A percentile compares a stretch with the other conserved stretches of the same genome.
phyloP scores from a whole-genome alignment of 768 basidiomycete genomes.

The Phylloporus sp. region DNA sequence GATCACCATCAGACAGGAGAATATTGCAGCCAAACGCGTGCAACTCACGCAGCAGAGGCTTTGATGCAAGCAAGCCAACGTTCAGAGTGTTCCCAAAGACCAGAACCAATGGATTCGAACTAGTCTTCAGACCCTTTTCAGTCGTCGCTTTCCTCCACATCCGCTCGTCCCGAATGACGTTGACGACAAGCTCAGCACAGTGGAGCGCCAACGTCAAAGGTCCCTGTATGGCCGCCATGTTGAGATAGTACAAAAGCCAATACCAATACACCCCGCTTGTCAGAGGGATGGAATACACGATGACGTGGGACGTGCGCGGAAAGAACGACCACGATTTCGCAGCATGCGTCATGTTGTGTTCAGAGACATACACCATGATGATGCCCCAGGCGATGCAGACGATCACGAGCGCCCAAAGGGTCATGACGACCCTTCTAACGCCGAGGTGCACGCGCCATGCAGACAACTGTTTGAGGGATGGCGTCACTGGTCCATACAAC shows the following conservation, averaged over 20 bases:
- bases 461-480: constrained; percentile 19
- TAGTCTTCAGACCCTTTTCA: constrained; percentile 11
- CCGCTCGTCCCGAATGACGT: constrained; percentile 27
- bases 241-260: constrained; percentile 26
- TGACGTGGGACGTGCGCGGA: constrained; percentile 16
- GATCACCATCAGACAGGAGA: neutral
- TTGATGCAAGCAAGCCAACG: constrained; percentile 14
- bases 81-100: constrained; percentile 21
- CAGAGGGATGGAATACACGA: constrained; percentile 23
- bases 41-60: constrained; percentile 27
- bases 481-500: constrained; percentile 9
- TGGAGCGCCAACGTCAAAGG: constrained; percentile 27
- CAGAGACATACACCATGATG: constrained; percentile 2
- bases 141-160: constrained; percentile 24
- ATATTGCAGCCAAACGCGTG: neutral
- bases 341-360: constrained; percentile 1
- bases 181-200: constrained; percentile 26
- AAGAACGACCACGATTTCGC: constrained; percentile 25
- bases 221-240: constrained; percentile 25
- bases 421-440: constrained; percentile 19
- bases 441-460: constrained; percentile 27
- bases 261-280: constrained; percentile 13
- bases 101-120: constrained; percentile 18
- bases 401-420: constrained; percentile 22
- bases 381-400: constrained; percentile 23